Evolutionary conservation across 2,329 filamentous ascomycete species (phyloP), one percentile per base, ranked within the genome.

Genomic region (Penicillium sp.): DNA sequence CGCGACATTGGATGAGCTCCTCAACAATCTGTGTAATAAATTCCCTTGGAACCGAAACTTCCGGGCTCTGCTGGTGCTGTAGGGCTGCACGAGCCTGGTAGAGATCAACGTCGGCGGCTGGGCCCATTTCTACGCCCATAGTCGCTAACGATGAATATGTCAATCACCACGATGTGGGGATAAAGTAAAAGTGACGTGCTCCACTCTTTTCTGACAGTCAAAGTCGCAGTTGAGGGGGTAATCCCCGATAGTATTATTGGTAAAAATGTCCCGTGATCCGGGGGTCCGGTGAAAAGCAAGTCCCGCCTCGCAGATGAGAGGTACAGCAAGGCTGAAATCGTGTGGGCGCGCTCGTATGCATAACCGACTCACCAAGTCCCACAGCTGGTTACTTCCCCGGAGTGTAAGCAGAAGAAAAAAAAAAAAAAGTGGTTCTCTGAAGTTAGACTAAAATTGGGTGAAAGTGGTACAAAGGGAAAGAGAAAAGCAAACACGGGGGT

Each of bases 21-120:
- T 66, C 63, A 8, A 66, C 64, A 24, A 66, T 66, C 7, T 60
- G 59, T 3, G 63, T 60, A 33, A 66, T 64, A 13, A 66, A 66
- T 48, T 65, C 64, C 5, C 64, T 60, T 1, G 64, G 64, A 3
- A 65, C 60, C 1, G 64, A 66, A 6, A 66, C 55, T 26, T 66
- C 57, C 3, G 59, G 52, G 6, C 58, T 63, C 26, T 65, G 59
- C 14, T 65, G 63, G 21, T 66, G 63, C 47, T 66, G 63, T 10
- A 66, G 56, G 8, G 64, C 64, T 19, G 63, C 64, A 13, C 63
- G 63, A n/a, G 64, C 64, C 53, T 66, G 64, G 37, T 57, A 56
- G 10, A 66, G 57, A 49, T 66, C 64, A 35, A 59, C 63, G 51
- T 66, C 64, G 5, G 64, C 58, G 13, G 56, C 55, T 7, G 58